phyloP scores from a whole-genome alignment of 129 eudicot species.

The Sambucus nigra region DNA sequence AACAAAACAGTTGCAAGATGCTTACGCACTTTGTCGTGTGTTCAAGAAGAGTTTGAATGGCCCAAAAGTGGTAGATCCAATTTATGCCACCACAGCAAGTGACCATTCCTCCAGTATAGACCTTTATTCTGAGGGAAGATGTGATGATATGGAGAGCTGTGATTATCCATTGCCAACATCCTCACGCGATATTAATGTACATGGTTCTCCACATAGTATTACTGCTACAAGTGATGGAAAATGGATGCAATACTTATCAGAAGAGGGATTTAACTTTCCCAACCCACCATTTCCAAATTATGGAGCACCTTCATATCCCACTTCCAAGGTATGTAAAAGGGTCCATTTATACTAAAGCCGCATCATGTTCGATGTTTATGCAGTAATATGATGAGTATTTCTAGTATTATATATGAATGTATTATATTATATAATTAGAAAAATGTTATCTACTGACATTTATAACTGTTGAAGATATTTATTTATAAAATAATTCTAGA shows the following conservation, averaged over 20 bases:
- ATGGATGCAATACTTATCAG: slow-evolving; percentile 87
- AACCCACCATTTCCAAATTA: slow-evolving; percentile 45
- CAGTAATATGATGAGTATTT: no score
- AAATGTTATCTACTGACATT: no score
- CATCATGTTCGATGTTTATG: no score
- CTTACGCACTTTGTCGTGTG: slow-evolving; percentile 85
- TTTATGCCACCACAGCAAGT: slow-evolving; percentile 35
- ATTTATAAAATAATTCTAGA: no score
- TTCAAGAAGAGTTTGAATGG: slow-evolving; percentile 81
- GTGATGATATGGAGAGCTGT: slow-evolving; percentile 54
- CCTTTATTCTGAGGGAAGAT: slow-evolving; percentile 55
- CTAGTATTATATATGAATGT: no score
- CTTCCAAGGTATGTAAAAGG: slow-evolving; percentile 66
- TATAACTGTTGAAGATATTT: no score
- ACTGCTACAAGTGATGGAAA: slow-evolving; percentile 40
- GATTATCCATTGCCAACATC: slow-evolving; percentile 42
- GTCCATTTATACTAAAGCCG: no score
- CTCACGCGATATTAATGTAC: slow-evolving; percentile 26
- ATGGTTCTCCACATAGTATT: slow-evolving; percentile 29
- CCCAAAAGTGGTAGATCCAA: slow-evolving; percentile 42
- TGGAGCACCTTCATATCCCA: slow-evolving; percentile 41
- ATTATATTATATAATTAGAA: no score
- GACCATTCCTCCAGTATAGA: slow-evolving; percentile 69
- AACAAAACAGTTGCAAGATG: slow-evolving; percentile 49
- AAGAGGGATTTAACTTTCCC: slow-evolving; percentile 58